These are phyloP conservation scores for Cyberlindnera xishuangbannaensis DNA, from an alignment of 805 yeast genomes.

Conservation along the genomic window DNA sequence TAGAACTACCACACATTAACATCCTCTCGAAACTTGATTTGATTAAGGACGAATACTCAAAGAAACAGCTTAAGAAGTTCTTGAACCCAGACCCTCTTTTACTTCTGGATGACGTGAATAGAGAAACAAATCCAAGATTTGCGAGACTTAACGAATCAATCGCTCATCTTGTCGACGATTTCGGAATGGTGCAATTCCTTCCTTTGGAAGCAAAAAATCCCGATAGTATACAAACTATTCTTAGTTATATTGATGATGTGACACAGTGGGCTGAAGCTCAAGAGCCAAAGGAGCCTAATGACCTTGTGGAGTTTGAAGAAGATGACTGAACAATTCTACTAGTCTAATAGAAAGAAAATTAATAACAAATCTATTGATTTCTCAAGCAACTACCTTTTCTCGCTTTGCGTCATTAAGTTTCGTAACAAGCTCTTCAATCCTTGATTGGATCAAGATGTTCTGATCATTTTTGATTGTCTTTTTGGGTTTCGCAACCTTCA, in stretches of 20 bases:
- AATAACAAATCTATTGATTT: no score
- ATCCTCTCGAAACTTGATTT: constrained; percentile 83
- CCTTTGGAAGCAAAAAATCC: constrained; percentile 80
- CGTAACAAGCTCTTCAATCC: constrained; percentile 19
- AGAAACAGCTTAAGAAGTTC: constrained; percentile 73
- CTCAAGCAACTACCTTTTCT: no score
- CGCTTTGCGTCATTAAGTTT: constrained; percentile 15
- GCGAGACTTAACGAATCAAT: constrained; percentile 71
- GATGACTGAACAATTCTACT: constrained; percentile 37
- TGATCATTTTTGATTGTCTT: constrained; percentile 3
- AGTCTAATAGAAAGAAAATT: no score
- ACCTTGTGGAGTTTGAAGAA: constrained; percentile 61
- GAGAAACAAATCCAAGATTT: constrained; percentile 55
- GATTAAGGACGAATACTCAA: constrained; percentile 71
- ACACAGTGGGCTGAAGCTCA: constrained; percentile 97
- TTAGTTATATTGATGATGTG: constrained; percentile 91
- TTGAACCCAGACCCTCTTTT: constrained; percentile 89
- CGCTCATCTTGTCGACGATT: constrained; percentile 90
- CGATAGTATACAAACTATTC: constrained; percentile 71
- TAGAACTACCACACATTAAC: constrained; percentile 93
- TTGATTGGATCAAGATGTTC: constrained; percentile 17
- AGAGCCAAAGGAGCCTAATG: constrained; percentile 95
- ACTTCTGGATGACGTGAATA: constrained; percentile 44
- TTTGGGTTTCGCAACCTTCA: constrained; percentile 5
- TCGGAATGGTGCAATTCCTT: constrained; percentile 96